A percentile compares a stretch with the other conserved stretches of the same genome.
Evolutionary conservation across 2,329 filamentous ascomycete genomes (phyloP).

Genomic region (Curvularia hawaiiensis): DNA sequence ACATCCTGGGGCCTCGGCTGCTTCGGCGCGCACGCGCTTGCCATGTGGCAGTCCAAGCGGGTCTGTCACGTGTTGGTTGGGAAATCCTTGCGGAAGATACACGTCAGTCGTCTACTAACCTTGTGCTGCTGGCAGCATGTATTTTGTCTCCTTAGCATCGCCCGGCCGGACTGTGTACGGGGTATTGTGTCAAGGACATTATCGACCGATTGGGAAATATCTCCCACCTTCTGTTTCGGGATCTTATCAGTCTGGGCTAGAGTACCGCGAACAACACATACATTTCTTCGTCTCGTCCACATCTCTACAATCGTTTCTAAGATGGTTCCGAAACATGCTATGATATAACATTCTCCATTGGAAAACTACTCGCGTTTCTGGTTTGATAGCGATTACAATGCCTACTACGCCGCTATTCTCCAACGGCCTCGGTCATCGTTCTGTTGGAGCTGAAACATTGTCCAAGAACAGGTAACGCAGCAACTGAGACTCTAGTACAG

Average conservation of each 20-base stretch:
- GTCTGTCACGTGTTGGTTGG: neutral
- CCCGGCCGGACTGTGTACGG: neutral
- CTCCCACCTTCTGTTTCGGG: slow-evolving; percentile 1
- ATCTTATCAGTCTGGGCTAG: neutral
- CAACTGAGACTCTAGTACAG: neutral
- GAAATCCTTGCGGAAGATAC: neutral
- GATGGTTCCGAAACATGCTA: neutral
- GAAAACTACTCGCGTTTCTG: neutral
- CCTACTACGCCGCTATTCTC: neutral
- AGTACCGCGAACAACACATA: neutral
- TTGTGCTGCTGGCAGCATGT: neutral
- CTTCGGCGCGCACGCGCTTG: slow-evolving; percentile 8
- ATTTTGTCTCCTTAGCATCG: neutral
- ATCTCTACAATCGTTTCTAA: neutral
- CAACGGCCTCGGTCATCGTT: neutral
- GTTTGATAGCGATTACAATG: neutral
- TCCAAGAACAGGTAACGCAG: neutral
- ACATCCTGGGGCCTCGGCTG: slow-evolving; percentile 15
- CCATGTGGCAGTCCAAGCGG: slow-evolving; percentile 14
- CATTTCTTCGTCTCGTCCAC: neutral
- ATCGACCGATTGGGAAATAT: slow-evolving; percentile 7
- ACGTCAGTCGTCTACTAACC: neutral
- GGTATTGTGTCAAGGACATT: neutral
- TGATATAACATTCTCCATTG: neutral
- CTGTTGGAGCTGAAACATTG: neutral